Base-by-base conservation (phyloP, 148 eudicot species). In the Salicornia ramosissima region DNA sequence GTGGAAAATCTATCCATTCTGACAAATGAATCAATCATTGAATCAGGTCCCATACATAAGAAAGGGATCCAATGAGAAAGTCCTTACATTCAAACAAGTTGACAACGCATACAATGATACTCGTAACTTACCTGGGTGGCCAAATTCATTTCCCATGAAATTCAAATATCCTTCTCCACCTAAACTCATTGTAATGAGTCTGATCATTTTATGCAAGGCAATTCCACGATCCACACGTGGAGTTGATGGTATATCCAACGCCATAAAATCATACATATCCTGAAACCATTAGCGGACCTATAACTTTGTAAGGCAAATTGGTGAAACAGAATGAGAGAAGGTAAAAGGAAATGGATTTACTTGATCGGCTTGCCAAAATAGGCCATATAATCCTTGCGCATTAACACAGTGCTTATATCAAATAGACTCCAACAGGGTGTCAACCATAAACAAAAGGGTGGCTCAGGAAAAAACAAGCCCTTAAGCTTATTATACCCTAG, bases 201-300 rank as follows among this genome's bases (percentile, higher is more conserved):
- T 87, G 69, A 91, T 94, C 97, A 94, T 94, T 84, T 94, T 94
- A 79, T 94, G 99, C 73, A 94, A 80, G 62, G 99, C 99, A 73
- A 94, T 91, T 65, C 99, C 99, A 75, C 99, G 97, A 78, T 94
- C 97, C 77, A 94, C 85, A 51, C 79, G 58, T n/a, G 96, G 93
- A 71, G 99, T 94, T 9, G 99, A 79, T 77, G 97, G 99, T 83
- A 91, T 87, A 78, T 94, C 97, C 81, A 94, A 60, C 19, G 99
- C 92, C 99, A 94, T 94, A 81, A 94, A 94, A 78, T 94, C 99
- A 73, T 94, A 94, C 99, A 94, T 94, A 80, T 94, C 99, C 99
- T 94, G 93, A 67, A 72, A 80, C 52, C 68, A 33, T 74, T 45
- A 66, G 34, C 34, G 69, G 42, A 68, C 33, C 4, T 8, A 36